A percentile compares a stretch with the other conserved stretches of the same genome.
Conservation (phyloP, 2,329 filamentous ascomycete species). For the Aureobasidium sp. region DNA sequence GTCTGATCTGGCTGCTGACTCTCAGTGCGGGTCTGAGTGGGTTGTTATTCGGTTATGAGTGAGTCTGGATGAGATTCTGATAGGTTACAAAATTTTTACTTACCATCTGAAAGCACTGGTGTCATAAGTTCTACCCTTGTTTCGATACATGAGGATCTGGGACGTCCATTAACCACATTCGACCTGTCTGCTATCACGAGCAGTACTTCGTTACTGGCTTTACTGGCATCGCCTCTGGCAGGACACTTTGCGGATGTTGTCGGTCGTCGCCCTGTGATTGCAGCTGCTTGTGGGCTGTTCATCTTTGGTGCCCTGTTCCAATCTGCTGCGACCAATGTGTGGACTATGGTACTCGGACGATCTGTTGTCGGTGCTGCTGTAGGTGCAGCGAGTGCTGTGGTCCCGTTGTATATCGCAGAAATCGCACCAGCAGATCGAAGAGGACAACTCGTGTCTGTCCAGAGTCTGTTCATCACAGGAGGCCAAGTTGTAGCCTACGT, state of each 20-base stretch:
- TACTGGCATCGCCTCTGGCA: constrained; percentile 47
- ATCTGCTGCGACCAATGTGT: constrained; percentile 49
- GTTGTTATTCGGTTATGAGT: constrained; percentile 52
- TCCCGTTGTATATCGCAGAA: constrained; percentile 50
- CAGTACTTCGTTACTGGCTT: constrained; percentile 48
- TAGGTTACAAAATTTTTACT: not conserved
- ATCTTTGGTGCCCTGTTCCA: constrained; percentile 58
- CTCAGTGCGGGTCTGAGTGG: constrained; percentile 50
- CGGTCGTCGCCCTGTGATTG: constrained; percentile 39
- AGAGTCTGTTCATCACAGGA: constrained; percentile 73
- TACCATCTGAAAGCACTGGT: constrained; percentile 36
- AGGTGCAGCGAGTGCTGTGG: constrained; percentile 70
- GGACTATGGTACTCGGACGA: constrained; percentile 57
- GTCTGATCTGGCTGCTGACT: constrained; percentile 34
- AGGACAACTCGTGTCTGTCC: constrained; percentile 72
- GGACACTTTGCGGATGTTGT: constrained; percentile 43
- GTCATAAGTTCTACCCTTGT: constrained; percentile 54
- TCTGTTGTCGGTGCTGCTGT: constrained; percentile 64
- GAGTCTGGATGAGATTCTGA: not conserved
- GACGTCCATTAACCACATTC: constrained; percentile 37
- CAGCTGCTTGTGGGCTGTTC: constrained; percentile 57
- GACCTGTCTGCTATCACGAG: constrained; percentile 53
- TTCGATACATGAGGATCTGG: constrained; percentile 40
- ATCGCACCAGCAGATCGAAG: constrained; percentile 40
- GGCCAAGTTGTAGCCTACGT: constrained; percentile 87